Evolutionary conservation across 2,329 filamentous ascomycete species (phyloP).

Genomic region (Amauroascus verrucosus): DNA sequence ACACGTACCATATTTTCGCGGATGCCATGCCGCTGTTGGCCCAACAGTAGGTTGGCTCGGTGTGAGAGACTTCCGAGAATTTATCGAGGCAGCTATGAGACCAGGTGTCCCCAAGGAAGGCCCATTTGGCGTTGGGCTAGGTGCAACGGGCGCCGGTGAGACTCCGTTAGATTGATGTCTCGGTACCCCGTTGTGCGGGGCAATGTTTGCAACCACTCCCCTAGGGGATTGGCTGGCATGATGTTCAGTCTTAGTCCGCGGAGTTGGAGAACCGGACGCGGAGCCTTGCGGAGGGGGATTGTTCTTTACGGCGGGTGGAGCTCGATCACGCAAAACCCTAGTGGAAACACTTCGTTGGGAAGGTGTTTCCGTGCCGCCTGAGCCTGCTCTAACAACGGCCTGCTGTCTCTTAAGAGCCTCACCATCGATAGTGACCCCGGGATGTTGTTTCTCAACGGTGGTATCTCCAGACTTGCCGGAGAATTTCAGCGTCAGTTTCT

Average conservation of each 20-base stretch:
- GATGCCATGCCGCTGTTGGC: background rate
- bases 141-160: background rate
- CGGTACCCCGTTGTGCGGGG: background rate
- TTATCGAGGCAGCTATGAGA: background rate
- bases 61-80: background rate
- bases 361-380: conserved; percentile 21
- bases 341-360: conserved; percentile 17
- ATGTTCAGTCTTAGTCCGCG: conserved; percentile 21
- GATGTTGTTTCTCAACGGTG: conserved; percentile 31
- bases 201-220: background rate
- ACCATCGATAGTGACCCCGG: conserved; percentile 45
- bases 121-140: background rate
- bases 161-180: conserved; percentile 5
- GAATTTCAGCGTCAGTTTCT: conserved; percentile 63
- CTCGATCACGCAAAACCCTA: conserved; percentile 31
- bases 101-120: background rate
- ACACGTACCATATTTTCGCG: conserved; percentile 7
- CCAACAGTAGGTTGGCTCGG: background rate
- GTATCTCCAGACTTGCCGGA: conserved; percentile 47
- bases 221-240: background rate
- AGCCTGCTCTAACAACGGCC: conserved; percentile 42
- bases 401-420: conserved; percentile 46
- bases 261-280: conserved; percentile 12
- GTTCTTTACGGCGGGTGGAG: conserved; percentile 6
- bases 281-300: background rate